Evolutionary conservation across 2,329 filamentous ascomycete genomes (phyloP).

Genomic region (Graphilbum ipis-grandicollis): DNA sequence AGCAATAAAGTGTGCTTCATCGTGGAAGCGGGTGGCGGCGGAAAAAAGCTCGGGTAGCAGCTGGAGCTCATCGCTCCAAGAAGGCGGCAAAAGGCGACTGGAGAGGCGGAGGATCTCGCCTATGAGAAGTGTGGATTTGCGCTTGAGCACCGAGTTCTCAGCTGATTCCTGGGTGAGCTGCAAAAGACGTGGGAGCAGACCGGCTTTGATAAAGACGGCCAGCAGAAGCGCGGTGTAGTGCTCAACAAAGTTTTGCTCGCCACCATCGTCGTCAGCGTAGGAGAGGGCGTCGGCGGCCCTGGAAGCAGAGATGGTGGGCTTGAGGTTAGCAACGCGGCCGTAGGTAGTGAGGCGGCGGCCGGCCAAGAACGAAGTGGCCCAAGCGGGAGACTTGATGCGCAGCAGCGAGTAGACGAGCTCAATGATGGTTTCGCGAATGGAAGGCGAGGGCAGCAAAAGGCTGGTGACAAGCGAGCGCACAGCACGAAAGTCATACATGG

Average conservation of each 20-base stretch:
- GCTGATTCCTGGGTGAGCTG: slow-evolving; percentile 46
- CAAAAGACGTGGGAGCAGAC: slow-evolving; percentile 45
- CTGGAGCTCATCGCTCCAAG: slow-evolving; percentile 72
- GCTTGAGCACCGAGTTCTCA: slow-evolving; percentile 52
- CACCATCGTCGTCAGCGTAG: slow-evolving; percentile 39
- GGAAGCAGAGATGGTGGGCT: slow-evolving; percentile 21
- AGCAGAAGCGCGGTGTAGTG: slow-evolving; percentile 86
- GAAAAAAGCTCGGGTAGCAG: slow-evolving; percentile 74
- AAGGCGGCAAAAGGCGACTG: slow-evolving; percentile 64
- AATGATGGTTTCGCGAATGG: slow-evolving; percentile 58
- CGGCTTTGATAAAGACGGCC: slow-evolving; percentile 69
- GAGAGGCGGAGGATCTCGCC: slow-evolving; percentile 84
- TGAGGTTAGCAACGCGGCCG: slow-evolving; percentile 77
- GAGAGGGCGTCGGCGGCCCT: not conserved
- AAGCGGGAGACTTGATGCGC: slow-evolving; percentile 81
- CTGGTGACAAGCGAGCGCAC: slow-evolving; percentile 61
- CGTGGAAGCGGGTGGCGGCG: slow-evolving; percentile 53
- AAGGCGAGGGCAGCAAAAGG: slow-evolving; percentile 37
- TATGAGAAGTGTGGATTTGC: slow-evolving; percentile 79
- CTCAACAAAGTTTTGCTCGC: slow-evolving; percentile 72
- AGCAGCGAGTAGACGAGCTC: slow-evolving; percentile 69
- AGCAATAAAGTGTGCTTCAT: slow-evolving; percentile 59
- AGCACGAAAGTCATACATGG: slow-evolving; percentile 74
- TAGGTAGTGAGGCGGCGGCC: slow-evolving; percentile 89
- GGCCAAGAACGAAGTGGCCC: slow-evolving; percentile 90